Percentiles rank a stretch among this genome's conserved stretches.
Evolutionary conservation across 2,329 filamentous ascomycete species (phyloP).

Genomic region (Botrytis porri): DNA sequence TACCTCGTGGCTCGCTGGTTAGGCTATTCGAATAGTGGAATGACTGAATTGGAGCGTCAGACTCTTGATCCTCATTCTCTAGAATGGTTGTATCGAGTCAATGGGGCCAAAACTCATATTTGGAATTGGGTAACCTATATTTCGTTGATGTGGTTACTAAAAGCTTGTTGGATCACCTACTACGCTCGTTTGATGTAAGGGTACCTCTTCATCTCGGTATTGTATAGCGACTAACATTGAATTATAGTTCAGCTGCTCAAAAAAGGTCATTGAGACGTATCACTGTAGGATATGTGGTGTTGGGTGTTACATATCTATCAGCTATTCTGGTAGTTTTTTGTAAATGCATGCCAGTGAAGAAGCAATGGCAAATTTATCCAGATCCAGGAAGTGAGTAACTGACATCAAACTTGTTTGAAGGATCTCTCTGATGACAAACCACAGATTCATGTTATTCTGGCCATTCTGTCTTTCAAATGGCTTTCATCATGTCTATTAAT

Average conservation of each 20-base stretch:
- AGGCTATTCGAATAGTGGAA: slow-evolving; percentile 10
- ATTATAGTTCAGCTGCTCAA: neutral
- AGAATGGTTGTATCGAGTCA: slow-evolving; percentile 15
- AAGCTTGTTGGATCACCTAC: slow-evolving; percentile 11
- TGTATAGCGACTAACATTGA: neutral
- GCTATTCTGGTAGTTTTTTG: slow-evolving; percentile 10
- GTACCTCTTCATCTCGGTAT: neutral
- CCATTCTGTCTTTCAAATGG: slow-evolving; percentile 6
- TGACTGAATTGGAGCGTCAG: neutral
- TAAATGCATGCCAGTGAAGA: slow-evolving; percentile 15
- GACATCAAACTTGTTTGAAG: neutral
- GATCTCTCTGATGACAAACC: neutral
- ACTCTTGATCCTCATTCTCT: slow-evolving; percentile 6
- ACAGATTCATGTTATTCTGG: slow-evolving; percentile 13
- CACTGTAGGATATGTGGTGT: slow-evolving; percentile 7
- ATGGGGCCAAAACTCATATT: slow-evolving; percentile 12
- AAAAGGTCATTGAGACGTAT: slow-evolving; percentile 6
- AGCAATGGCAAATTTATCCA: slow-evolving; percentile 19
- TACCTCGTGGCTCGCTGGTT: slow-evolving; percentile 2
- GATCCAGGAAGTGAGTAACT: slow-evolving; percentile 12
- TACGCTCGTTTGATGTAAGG: slow-evolving; percentile 11
- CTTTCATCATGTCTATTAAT: slow-evolving; percentile 8
- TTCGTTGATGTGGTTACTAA: slow-evolving; percentile 8
- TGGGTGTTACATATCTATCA: slow-evolving; percentile 4
- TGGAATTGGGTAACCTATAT: slow-evolving; percentile 15